Evolutionary conservation across 2,329 filamentous ascomycete genomes (phyloP).

Genomic region (Gnomoniopsis smithogilvyi): DNA sequence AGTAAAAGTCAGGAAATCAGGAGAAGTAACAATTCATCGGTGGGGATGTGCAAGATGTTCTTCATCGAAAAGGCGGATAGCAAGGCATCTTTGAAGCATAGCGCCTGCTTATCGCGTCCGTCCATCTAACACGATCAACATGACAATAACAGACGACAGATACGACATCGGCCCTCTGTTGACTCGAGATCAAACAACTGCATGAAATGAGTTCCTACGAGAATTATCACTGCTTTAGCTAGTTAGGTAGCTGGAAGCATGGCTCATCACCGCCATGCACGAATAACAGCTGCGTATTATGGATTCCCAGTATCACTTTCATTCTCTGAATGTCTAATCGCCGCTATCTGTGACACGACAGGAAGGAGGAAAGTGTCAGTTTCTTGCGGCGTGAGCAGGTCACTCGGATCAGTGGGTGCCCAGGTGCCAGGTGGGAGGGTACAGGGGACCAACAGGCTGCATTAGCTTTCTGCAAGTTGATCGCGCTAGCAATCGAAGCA

Average conservation of each 20-base stretch:
- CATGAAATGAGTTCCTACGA: too few relatives aligned
- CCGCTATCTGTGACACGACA: not conserved
- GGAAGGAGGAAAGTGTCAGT: not conserved
- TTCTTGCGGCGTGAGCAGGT: not conserved
- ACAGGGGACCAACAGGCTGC: constrained; percentile 1
- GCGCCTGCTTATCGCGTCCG: not conserved
- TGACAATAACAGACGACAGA: not conserved
- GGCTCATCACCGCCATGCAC: too few relatives aligned
- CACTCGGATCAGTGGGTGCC: not conserved
- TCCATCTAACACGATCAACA: not conserved
- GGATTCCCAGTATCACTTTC: too few relatives aligned
- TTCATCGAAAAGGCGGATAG: too few relatives aligned
- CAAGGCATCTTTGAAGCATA: too few relatives aligned
- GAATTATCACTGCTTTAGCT: too few relatives aligned
- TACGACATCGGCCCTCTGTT: not conserved
- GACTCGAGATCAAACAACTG: not conserved
- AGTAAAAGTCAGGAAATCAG: too few relatives aligned
- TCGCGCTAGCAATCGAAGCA: not conserved
- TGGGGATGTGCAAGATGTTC: too few relatives aligned
- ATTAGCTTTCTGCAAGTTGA: constrained; percentile 5
- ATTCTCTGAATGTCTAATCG: not conserved
- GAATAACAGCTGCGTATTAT: too few relatives aligned
- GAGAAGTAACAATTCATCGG: too few relatives aligned
- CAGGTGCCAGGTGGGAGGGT: too few relatives aligned
- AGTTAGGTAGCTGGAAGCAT: too few relatives aligned